A percentile compares a stretch with the other conserved stretches of the same genome.
These are phyloP conservation scores for Aspergillus bridgeri DNA, from an alignment of 495 filamentous ascomycete species.

Conservation along the genomic window DNA sequence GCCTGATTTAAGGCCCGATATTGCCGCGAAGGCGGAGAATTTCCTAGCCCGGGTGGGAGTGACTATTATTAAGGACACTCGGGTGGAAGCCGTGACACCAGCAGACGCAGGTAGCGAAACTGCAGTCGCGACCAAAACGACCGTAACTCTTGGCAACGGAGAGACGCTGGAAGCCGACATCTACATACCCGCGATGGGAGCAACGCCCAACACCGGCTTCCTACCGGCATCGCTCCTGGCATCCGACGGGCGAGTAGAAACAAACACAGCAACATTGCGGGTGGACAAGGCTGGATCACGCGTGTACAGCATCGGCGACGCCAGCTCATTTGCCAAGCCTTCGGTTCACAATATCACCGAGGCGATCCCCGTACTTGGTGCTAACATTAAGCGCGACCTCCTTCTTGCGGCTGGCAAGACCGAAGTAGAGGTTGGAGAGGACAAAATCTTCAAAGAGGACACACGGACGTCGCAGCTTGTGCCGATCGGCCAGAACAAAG, in stretches of 20 bases:
- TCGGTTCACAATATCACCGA: slow-evolving; percentile 38
- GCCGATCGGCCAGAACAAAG: slow-evolving; percentile 51
- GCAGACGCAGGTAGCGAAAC: slow-evolving; percentile 23
- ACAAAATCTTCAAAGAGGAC: slow-evolving; percentile 35
- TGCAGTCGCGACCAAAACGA: slow-evolving; percentile 18
- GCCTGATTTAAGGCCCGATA: slow-evolving; percentile 32
- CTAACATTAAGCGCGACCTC: slow-evolving; percentile 45
- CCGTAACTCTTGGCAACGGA: slow-evolving; percentile 34
- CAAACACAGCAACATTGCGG: slow-evolving; percentile 39
- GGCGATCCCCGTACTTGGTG: slow-evolving; percentile 36
- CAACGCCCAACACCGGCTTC: slow-evolving; percentile 43
- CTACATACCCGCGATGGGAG: slow-evolving; percentile 48
- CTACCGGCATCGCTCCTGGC: slow-evolving; percentile 32
- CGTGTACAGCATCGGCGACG: slow-evolving; percentile 49
- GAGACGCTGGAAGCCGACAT: slow-evolving; percentile 39
- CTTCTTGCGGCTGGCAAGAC: slow-evolving; percentile 15
- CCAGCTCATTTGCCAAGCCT: slow-evolving; percentile 23
- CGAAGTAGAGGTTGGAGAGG: slow-evolving; percentile 7
- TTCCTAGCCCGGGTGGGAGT: slow-evolving; percentile 44
- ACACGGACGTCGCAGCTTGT: slow-evolving; percentile 48
- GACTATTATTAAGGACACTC: slow-evolving; percentile 36
- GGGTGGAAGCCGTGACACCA: slow-evolving; percentile 22
- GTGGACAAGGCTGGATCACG: slow-evolving; percentile 46
- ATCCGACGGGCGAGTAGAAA: slow-evolving; percentile 36
- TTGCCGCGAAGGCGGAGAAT: slow-evolving; percentile 37